Percentiles rank a stretch among this genome's conserved stretches.
Evolutionary conservation across 306 rosid genomes (phyloP).

Genomic region (Rosa chinensis): DNA sequence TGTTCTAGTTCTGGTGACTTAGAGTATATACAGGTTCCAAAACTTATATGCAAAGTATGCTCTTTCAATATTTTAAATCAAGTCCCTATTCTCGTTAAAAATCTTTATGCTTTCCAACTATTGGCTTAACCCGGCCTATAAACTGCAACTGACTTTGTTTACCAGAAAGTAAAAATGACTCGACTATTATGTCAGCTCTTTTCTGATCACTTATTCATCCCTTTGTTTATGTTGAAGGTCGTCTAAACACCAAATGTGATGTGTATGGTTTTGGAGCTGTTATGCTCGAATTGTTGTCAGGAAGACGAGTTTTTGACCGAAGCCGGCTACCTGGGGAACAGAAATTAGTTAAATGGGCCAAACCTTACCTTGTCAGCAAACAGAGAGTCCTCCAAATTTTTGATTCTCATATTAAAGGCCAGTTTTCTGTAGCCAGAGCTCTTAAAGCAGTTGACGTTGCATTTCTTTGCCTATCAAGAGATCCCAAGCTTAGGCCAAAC

Average conservation of each 20-base stretch:
- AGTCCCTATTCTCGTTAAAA: background rate
- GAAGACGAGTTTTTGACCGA: conserved; percentile 67
- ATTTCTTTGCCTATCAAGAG: conserved; percentile 59
- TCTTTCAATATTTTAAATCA: background rate
- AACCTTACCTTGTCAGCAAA: conserved; percentile 76
- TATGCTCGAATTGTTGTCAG: conserved; percentile 77
- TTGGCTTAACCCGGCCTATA: background rate
- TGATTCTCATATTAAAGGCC: conserved; percentile 75
- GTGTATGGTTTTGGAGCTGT: conserved; percentile 91
- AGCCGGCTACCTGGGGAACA: conserved; percentile 78
- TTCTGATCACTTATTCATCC: conserved; percentile 27
- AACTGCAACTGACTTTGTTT: background rate
- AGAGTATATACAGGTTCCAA: background rate
- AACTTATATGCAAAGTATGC: background rate
- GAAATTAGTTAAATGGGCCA: conserved; percentile 82
- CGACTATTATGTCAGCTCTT: background rate
- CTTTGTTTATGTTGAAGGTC: conserved; percentile 56
- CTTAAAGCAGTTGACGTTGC: conserved; percentile 65
- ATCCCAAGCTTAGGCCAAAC: conserved; percentile 70
- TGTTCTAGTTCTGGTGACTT: background rate
- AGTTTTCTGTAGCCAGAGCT: conserved; percentile 54
- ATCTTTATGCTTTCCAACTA: background rate
- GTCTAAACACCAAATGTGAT: conserved; percentile 82
- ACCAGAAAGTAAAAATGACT: background rate
- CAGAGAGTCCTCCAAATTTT: conserved; percentile 66